Base-by-base conservation (phyloP, 2,329 filamentous ascomycete genomes). In the Ilyonectria robusta region DNA sequence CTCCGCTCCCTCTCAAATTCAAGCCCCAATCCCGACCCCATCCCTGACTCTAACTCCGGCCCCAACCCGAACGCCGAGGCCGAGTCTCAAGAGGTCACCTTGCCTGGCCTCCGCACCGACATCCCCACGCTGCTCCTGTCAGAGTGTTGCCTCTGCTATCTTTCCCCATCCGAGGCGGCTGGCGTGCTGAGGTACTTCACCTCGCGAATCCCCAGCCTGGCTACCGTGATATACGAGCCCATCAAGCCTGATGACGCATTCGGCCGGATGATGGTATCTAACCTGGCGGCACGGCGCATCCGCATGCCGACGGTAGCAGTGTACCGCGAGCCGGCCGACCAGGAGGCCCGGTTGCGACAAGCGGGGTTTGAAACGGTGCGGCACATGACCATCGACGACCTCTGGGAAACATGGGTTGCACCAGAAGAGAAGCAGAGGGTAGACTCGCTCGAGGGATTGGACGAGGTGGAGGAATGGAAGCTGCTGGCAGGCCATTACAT, bases 401-500 rank as follows among this genome's bases (percentile, higher is more conserved):
- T 97, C 42, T 98, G 93, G 91, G 87, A 92, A 58, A 81, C 81
- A 1, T 98, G 95, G 94, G 85, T 97, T 3, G 76, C 78, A 0
- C 77, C 84, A 1, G 83, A 84, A 2, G 95, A 98, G 81, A 95
- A 94, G 80, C 91, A 93, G 76, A 85, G 95, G 54, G 89, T 98
- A 1, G 92, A 95, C 70, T 81, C 83, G 11, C 79, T 98, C 29
- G 95, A 99, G 79, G 94, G 96, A 75, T 81, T 99, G 69, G 96
- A 99, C 81, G 96, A 99, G 81, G 87, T 98, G 26, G 96, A 99
- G 81, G 96, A 99, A 82, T 97, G 96, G 92, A 87, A 92, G 75
- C 81, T 99, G 72, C 81, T 99, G 73, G 93, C 94, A 1, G 89
- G 88, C 70, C 96, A 99, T 84, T 99, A 99, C 77, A 91, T 95